Evolutionary conservation across 345 rosid genomes (phyloP), one percentile per base, ranked within the genome.

Genomic region (Mercurialis annua): DNA sequence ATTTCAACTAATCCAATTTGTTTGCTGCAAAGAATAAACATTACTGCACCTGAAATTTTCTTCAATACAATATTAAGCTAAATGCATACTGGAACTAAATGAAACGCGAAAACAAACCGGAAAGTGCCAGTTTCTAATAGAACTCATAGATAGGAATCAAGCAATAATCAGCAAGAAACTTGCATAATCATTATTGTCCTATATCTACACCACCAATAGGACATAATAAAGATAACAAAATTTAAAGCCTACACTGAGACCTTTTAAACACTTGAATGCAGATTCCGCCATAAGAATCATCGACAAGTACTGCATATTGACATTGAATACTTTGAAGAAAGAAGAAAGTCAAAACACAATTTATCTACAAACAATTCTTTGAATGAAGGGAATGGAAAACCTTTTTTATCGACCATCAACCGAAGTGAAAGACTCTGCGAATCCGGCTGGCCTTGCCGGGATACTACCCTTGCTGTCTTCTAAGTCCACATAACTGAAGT

Each of bases 391-490:
- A 21, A 64, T 7, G 12, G 16, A 42, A 12, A 65, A 49, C 53
- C 62, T 58, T 29, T 24, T 52, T 76, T 66, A 88, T 73, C 94
- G 83, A 59, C 89, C 95, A 79, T 86, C 95, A 0, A 81, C 74
- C 27, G 95, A 88, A 53, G 88, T 83, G 78, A 88, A 88, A 6
- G 95, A 86, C 30, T 88, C 91, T 0, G 95, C 91, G 24, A 88
- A 86, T 34, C 95, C 95, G 9, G 81, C 44, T 7, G 95, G 89
- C 64, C 87, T 77, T 33, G 89, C 82, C 1, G 95, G 95, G 52
- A 88, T 88, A 26, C 95, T 88, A 11, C 88, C 78, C 67, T 84
- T 86, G 81, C 91, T 88, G 72, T 84, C 87, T 26, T 77, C 91
- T 26, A 84, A 65, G 77, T 77, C 83, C 76, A 75, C 51, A 52